Base-by-base conservation (phyloP, 2,329 filamentous ascomycete species). In the Arthrobotrys entomopaga region DNA sequence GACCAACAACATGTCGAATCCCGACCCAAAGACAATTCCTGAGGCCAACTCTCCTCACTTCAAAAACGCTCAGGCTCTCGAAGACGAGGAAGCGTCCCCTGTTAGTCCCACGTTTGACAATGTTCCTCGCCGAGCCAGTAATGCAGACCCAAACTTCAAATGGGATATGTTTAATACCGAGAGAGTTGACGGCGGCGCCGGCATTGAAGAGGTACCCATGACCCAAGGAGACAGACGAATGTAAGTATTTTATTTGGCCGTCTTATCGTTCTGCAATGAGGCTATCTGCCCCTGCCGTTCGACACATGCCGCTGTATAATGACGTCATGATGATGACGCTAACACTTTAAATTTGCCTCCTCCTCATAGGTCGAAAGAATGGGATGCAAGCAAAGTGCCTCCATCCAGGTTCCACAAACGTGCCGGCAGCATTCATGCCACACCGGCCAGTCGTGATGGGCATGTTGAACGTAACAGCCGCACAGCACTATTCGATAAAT, bases 371-470 rank as follows among this genome's bases (percentile, higher is more conserved):
- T 80, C 71, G 20, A 75, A 75, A 59, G 71, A 75, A 54, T 75
- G 71, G 71, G 88, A 90, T 81, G 88, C 88, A 2, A 85, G 86
- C 77, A 90, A 90, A 81, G 88, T 89, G 0, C 87, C 87, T 1
- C 88, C 88, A 8, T 88, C 86, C 76, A 87, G 87, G 53, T 90
- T 91, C 82, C 88, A 90, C 81, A 89, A 89, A 82, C 86, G 87
- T 79, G 87, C 89, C 81, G 88, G 88, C 65, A 89, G 87, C 79
- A 89, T 90, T 81, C 89, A 88, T 80, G 86, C 87, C 53, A 90
- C 89, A 7, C 88, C 87, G 1, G 83, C 83, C 78, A 89, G 87
- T 22, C 85, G 88, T 70, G 89, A 90, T 80, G 88, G 87, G 16
- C 87, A 89, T 79, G 82, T 90, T 59, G 86, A 87, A 78, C 84